Percentiles rank a stretch among this genome's conserved stretches.
phyloP scores from a whole-genome alignment of 163 green algal genomes.

The Coccomyxa subellipsoidea region DNA sequence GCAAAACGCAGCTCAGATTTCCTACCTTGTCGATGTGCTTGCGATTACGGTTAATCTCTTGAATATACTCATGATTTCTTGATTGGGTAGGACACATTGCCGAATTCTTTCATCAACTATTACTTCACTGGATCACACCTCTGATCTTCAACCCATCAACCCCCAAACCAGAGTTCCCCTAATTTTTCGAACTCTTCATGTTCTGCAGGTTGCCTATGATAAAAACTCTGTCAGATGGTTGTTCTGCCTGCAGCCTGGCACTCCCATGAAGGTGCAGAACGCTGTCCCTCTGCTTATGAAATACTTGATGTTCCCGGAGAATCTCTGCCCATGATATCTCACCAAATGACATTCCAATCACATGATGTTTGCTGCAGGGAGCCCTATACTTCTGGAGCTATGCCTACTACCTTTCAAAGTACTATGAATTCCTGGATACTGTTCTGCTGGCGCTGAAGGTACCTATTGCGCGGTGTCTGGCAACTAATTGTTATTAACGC shows the following conservation, averaged over 20 bases:
- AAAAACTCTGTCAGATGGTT: conserved; percentile 10
- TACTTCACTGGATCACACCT: too few species aligned
- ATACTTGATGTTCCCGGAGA: background rate
- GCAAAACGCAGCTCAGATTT: background rate
- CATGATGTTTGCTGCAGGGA: conserved; percentile 11
- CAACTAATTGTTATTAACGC: too few species aligned
- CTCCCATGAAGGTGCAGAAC: conserved; percentile 12
- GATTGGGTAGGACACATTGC: too few species aligned
- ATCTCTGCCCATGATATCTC: background rate
- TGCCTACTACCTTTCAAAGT: conserved; percentile 63
- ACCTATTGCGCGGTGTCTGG: background rate
- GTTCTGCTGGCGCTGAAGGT: conserved; percentile 49
- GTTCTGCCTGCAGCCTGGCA: conserved; percentile 18
- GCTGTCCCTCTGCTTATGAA: background rate
- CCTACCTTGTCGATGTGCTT: background rate
- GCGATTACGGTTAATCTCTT: too few species aligned
- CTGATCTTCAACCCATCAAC: too few species aligned
- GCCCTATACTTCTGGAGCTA: conserved; percentile 54
- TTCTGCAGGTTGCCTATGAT: background rate
- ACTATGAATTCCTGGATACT: conserved; percentile 63
- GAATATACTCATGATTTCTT: too few species aligned
- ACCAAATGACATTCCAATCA: background rate
- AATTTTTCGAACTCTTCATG: background rate
- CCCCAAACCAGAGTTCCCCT: background rate
- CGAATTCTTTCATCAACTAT: too few species aligned